Percentiles rank a stretch among this genome's conserved stretches.
These are phyloP conservation scores for Handroanthus guayacan DNA, from an alignment of 257 asterid genomes.

Conservation along the genomic window DNA sequence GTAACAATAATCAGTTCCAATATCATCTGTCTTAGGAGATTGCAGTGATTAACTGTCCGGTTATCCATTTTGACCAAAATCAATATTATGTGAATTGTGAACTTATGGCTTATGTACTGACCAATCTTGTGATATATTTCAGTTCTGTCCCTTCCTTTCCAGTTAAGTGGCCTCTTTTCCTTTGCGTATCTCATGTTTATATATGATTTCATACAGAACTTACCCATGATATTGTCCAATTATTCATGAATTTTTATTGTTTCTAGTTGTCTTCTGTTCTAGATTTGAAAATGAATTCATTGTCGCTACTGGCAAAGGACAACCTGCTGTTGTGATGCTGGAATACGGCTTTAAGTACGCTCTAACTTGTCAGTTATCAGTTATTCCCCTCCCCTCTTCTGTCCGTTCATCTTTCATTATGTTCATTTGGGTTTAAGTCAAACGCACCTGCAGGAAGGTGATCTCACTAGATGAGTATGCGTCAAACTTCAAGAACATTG, in stretches of 20 bases:
- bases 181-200: not conserved
- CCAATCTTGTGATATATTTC: not conserved
- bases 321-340: conserved; percentile 68
- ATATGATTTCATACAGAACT: not conserved
- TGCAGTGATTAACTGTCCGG: conserved; percentile 1
- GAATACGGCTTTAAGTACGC: conserved; percentile 72
- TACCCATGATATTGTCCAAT: not conserved
- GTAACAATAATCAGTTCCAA: not conserved
- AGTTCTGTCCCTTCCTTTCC: not conserved
- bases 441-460: conserved; percentile 53
- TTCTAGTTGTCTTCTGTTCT: conserved; percentile 21
- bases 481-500: conserved; percentile 56
- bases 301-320: conserved; percentile 76
- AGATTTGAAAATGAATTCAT: conserved; percentile 67
- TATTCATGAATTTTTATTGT: conserved; percentile 12
- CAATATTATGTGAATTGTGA: conserved; percentile 6
- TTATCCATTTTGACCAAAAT: not conserved
- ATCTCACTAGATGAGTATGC: conserved; percentile 66
- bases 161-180: not conserved
- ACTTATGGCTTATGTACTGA: not conserved
- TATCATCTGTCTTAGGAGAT: not conserved
- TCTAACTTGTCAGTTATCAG: not conserved
- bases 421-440: conserved; percentile 21
- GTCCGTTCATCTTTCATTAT: not conserved
- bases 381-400: conserved; percentile 4